Evolutionary conservation across 2,329 filamentous ascomycete genomes (phyloP).

Genomic region (Diaporthe ampelina): DNA sequence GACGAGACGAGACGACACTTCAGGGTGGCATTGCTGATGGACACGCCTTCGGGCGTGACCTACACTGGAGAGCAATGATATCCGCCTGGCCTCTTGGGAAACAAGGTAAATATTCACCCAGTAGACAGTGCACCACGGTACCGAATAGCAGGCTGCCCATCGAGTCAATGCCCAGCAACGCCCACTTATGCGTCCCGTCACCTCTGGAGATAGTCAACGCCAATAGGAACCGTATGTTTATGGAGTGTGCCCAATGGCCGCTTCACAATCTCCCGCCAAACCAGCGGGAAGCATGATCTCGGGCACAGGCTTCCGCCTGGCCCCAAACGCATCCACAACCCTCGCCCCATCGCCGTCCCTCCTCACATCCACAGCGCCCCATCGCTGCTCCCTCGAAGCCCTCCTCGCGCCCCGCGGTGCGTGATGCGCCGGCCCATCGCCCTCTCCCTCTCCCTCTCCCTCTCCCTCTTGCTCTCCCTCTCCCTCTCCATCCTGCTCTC

Average conservation of each 20-base stretch:
- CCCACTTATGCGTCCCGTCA: neutral
- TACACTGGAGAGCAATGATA: neutral
- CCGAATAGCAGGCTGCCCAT: neutral
- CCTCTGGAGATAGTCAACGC: neutral
- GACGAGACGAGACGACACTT: no score
- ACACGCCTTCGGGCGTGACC: no score
- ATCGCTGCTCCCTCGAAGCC: conserved; percentile 65
- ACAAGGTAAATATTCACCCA: neutral
- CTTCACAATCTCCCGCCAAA: conserved; percentile 38
- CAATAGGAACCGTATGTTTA: neutral
- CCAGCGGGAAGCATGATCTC: conserved; percentile 37
- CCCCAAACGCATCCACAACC: conserved; percentile 56
- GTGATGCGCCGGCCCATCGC: conserved; percentile 28
- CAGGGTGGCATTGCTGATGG: neutral
- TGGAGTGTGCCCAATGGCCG: neutral
- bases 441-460: conserved; percentile 3
- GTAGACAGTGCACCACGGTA: neutral
- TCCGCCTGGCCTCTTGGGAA: neutral
- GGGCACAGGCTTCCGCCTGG: neutral
- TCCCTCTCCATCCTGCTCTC: no score
- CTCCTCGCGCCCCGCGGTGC: conserved; percentile 44
- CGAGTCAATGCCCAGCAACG: neutral
- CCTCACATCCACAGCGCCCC: conserved; percentile 62
- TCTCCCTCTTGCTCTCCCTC: conserved; percentile 47
- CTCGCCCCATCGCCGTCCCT: conserved; percentile 48